These are phyloP conservation scores for Phaeolepiota aurea DNA, from an alignment of 768 basidiomycete genomes.

Conservation along the genomic window DNA sequence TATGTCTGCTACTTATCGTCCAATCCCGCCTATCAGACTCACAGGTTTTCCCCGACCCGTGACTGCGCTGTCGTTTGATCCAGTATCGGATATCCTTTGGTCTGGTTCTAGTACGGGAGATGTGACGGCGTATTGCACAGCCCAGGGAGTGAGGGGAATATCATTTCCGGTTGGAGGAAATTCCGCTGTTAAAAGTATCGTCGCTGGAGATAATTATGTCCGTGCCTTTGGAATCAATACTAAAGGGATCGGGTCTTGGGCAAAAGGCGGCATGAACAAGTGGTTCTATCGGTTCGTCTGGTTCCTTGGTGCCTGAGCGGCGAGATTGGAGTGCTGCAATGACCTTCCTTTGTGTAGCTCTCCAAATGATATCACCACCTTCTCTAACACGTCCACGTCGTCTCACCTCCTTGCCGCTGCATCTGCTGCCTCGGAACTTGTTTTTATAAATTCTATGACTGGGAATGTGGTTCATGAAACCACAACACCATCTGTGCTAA, in stretches of 20 bases:
- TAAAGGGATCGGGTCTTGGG: constrained; percentile 69
- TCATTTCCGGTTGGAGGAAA: constrained; percentile 64
- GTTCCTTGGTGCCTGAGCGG: no score
- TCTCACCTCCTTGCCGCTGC: constrained; percentile 55
- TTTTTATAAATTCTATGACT: constrained; percentile 66
- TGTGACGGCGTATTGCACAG: constrained; percentile 60
- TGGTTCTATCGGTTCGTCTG: constrained; percentile 63
- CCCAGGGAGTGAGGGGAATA: constrained; percentile 58
- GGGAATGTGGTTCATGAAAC: constrained; percentile 56
- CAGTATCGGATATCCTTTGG: constrained; percentile 87
- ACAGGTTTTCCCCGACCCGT: constrained; percentile 41
- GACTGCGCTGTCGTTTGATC: constrained; percentile 82
- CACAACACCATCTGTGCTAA: constrained; percentile 46
- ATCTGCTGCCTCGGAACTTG: constrained; percentile 49
- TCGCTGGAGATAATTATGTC: constrained; percentile 74
- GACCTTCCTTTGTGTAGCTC: constrained; percentile 13
- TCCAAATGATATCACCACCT: constrained; percentile 25
- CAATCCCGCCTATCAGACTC: constrained; percentile 14
- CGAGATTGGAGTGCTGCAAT: not conserved
- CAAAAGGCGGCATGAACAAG: constrained; percentile 78
- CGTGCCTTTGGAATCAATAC: constrained; percentile 52
- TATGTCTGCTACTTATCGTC: constrained; percentile 15
- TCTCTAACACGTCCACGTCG: constrained; percentile 40
- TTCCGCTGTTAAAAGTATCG: constrained; percentile 65
- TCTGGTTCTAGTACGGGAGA: constrained; percentile 66